Evolutionary conservation across 225 moss, liverwort and hornwort genomes (phyloP).

Genomic region (Straminergon stramineum): DNA sequence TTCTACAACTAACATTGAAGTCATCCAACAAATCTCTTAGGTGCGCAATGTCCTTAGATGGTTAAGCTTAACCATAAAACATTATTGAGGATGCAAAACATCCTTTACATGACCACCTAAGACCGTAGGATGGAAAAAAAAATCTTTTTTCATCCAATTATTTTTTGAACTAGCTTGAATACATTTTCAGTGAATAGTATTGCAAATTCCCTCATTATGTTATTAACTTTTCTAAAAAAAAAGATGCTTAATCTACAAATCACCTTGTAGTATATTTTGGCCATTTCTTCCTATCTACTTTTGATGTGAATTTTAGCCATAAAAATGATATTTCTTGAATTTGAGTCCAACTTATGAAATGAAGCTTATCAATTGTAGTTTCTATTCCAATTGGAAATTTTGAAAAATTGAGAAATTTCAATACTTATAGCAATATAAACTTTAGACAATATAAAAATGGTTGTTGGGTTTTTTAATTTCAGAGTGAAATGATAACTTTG

Average conservation of each 20-base stretch:
- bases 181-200: neutral
- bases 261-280: neutral
- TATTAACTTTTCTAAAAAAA: neutral
- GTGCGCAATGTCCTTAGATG: no score
- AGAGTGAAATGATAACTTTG: rapidly evolving
- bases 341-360: neutral
- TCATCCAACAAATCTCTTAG: no score
- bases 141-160: neutral
- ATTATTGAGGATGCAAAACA: no score
- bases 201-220: neutral
- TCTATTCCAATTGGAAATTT: neutral
- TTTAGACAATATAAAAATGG: neutral
- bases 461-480: neutral
- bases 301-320: neutral
- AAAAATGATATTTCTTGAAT: neutral
- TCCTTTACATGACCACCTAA: no score
- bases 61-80: no score
- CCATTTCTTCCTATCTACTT: neutral
- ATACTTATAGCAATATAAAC: neutral
- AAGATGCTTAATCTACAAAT: neutral
- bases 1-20: no score
- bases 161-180: neutral
- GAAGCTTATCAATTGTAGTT: neutral
- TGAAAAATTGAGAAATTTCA: no score
- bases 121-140: neutral